phyloP scores from a whole-genome alignment of 192 early-diverging fungal genomes.

The Oehlia diaphana region DNA sequence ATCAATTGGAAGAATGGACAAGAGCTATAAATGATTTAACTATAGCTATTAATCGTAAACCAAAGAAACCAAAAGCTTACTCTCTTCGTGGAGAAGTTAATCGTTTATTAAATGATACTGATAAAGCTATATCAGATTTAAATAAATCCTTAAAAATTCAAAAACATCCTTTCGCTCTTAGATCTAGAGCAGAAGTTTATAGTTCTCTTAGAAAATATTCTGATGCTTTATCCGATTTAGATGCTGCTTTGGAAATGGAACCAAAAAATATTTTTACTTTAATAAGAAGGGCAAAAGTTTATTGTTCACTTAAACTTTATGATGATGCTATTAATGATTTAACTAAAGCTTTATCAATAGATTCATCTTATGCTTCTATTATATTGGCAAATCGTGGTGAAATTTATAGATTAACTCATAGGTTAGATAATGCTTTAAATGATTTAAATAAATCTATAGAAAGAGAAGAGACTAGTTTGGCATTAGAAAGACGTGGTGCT shows the following conservation, averaged over 20 bases:
- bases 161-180: conserved; percentile 1
- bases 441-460: conserved; percentile 15
- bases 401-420: conserved; percentile 7
- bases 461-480: background rate
- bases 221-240: conserved; percentile 8
- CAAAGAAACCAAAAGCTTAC: conserved; percentile 17
- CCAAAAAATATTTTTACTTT: conserved; percentile 17
- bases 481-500: conserved; percentile 8
- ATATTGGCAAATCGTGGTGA: conserved; percentile 19
- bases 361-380: background rate
- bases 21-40: conserved; percentile 14
- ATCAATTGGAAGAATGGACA: background rate
- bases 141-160: conserved; percentile 4
- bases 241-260: conserved; percentile 14
- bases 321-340: conserved; percentile 11
- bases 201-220: background rate
- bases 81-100: conserved; percentile 7
- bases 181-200: conserved; percentile 11
- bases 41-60: background rate
- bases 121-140: conserved; percentile 15
- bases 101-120: background rate
- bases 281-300: conserved; percentile 11
- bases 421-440: conserved; percentile 10
- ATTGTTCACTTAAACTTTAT: background rate
- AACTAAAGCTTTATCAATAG: background rate